A percentile compares a stretch with the other conserved stretches of the same genome.
phyloP scores from a whole-genome alignment of 768 basidiomycete genomes.

The Stropharia rugosoannulata region DNA sequence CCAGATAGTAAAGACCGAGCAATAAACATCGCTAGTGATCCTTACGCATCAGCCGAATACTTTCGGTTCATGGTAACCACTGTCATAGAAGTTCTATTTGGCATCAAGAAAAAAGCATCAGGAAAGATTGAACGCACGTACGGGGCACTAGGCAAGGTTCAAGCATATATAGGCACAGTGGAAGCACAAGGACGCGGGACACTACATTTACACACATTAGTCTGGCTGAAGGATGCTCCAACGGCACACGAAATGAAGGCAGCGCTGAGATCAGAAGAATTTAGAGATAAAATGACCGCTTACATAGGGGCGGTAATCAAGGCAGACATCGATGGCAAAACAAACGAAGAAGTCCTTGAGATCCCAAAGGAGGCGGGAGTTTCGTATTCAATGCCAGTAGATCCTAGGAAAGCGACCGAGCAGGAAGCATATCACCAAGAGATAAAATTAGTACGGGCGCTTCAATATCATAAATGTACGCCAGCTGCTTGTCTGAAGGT shows the following conservation, averaged over 20 bases:
- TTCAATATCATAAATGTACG: too few relatives aligned
- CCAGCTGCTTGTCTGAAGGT: neutral
- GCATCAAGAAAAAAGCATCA: constrained; percentile 18
- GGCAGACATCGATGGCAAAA: neutral
- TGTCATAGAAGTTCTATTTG: constrained; percentile 31
- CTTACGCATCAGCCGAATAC: constrained; percentile 6
- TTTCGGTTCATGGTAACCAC: constrained; percentile 20
- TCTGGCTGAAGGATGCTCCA: neutral
- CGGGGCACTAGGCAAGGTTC: constrained; percentile 6
- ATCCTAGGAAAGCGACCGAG: neutral
- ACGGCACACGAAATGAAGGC: neutral
- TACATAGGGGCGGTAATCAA: neutral
- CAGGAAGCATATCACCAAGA: too few relatives aligned
- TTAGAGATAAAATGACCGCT: neutral
- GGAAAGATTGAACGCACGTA: constrained; percentile 4
- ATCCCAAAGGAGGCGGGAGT: neutral
- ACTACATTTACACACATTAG: constrained; percentile 30
- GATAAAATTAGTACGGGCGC: too few relatives aligned
- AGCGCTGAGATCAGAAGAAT: neutral
- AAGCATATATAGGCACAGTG: constrained; percentile 33
- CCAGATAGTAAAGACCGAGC: constrained; percentile 1
- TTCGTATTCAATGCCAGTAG: neutral
- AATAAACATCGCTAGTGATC: constrained; percentile 8
- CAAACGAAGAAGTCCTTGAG: neutral
- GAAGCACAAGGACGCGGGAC: constrained; percentile 41